Conservation (phyloP, 495 filamentous ascomycete species). For the Annulohypoxylon maeteangense region DNA sequence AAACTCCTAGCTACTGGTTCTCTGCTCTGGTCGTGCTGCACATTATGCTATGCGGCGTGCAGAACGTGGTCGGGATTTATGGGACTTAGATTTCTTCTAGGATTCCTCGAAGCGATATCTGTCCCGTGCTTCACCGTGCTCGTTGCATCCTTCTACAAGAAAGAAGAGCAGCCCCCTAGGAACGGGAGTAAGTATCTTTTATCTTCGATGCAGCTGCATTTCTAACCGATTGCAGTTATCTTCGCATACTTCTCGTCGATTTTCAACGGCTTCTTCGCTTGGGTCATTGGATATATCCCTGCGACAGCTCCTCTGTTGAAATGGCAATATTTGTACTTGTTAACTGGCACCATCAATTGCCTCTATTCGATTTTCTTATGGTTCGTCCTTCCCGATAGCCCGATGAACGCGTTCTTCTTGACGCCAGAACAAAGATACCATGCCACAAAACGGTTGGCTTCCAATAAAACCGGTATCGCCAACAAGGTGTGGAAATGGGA, state of each 20-base stretch:
- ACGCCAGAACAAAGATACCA: slow-evolving; percentile 40
- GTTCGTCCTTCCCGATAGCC: slow-evolving; percentile 44
- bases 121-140: slow-evolving; percentile 32
- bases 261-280: slow-evolving; percentile 60
- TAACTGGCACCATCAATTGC: slow-evolving; percentile 44
- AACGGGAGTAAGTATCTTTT: slow-evolving; percentile 55
- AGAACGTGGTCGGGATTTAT: slow-evolving; percentile 44
- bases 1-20: slow-evolving; percentile 49
- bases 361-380: slow-evolving; percentile 39
- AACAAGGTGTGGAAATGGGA: slow-evolving; percentile 43
- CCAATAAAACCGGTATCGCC: slow-evolving; percentile 38
- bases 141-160: slow-evolving; percentile 39
- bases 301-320: slow-evolving; percentile 38
- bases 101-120: slow-evolving; percentile 36
- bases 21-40: slow-evolving; percentile 38
- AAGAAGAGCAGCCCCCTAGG: slow-evolving; percentile 48
- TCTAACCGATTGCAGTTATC: slow-evolving; percentile 37
- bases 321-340: slow-evolving; percentile 45
- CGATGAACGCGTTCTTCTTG: slow-evolving; percentile 44
- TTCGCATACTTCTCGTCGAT: slow-evolving; percentile 46
- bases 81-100: slow-evolving; percentile 41
- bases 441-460: slow-evolving; percentile 35
- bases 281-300: slow-evolving; percentile 56
- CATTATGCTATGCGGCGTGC: slow-evolving; percentile 41
- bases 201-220: neutral